A percentile compares a stretch with the other conserved stretches of the same genome.
Conservation (phyloP, 1,139 yeast species). For the Geotrichum carabidarum region DNA sequence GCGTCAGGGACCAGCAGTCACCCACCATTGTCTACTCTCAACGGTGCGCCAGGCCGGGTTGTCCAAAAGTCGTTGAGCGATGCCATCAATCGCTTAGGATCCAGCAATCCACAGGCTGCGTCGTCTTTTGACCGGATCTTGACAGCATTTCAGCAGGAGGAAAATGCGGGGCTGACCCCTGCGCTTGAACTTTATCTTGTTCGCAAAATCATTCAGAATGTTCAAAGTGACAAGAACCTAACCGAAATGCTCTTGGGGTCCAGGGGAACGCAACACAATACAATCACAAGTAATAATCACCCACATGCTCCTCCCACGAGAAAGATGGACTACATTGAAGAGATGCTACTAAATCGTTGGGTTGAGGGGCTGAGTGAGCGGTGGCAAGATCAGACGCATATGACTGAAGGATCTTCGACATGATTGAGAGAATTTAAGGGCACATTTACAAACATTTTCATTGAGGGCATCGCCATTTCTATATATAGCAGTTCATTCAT, state of each 20-base stretch:
- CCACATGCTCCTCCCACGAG: conserved; percentile 14
- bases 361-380: conserved; percentile 34
- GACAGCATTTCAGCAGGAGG: conserved; percentile 18
- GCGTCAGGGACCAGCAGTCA: conserved; percentile 5
- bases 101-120: conserved; percentile 12
- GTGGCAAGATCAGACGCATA: conserved; percentile 6
- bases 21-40: conserved; percentile 7
- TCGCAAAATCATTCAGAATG: conserved; percentile 24
- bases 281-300: neutral
- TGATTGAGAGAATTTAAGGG: too few species aligned
- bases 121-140: conserved; percentile 19
- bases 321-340: conserved; percentile 48
- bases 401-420: neutral
- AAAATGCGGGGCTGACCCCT: conserved; percentile 20
- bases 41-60: conserved; percentile 13
- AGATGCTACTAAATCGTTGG: conserved; percentile 46
- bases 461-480: too few species aligned
- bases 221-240: conserved; percentile 19
- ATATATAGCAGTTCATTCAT: too few species aligned
- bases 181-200: conserved; percentile 27
- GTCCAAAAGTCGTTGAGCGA: conserved; percentile 22
- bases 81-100: conserved; percentile 23
- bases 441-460: too few species aligned
- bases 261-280: conserved; percentile 3
- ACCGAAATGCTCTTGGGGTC: conserved; percentile 10